These are phyloP conservation scores for Piedraia hortae DNA, from an alignment of 2,329 filamentous ascomycete species.

Conservation along the genomic window DNA sequence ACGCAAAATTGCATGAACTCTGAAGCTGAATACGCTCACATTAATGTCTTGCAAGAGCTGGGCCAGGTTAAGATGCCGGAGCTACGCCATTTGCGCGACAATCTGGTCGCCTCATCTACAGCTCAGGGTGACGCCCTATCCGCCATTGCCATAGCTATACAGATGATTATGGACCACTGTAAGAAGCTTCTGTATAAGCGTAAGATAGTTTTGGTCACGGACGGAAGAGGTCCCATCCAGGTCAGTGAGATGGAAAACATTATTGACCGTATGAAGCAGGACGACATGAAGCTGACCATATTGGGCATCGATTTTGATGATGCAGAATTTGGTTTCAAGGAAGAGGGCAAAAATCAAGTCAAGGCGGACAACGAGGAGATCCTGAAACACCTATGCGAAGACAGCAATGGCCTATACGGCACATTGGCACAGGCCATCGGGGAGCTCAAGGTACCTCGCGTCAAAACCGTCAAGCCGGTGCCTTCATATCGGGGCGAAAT, in stretches of 20 bases:
- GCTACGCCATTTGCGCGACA: conserved; percentile 33
- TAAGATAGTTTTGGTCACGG: conserved; percentile 62
- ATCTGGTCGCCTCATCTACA: conserved; percentile 39
- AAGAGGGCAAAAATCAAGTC: conserved; percentile 47
- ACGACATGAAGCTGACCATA: conserved; percentile 50
- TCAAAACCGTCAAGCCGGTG: conserved; percentile 51
- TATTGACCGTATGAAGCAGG: conserved; percentile 41
- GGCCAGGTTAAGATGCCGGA: conserved; percentile 42
- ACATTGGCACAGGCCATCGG: conserved; percentile 66
- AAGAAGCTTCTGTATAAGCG: conserved; percentile 60
- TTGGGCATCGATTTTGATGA: conserved; percentile 89
- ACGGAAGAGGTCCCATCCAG: conserved; percentile 47
- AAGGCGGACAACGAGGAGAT: conserved; percentile 54
- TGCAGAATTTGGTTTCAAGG: conserved; percentile 64
- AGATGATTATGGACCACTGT: conserved; percentile 59
- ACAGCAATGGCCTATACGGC: conserved; percentile 46
- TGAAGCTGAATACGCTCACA: conserved; percentile 51
- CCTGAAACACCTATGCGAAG: conserved; percentile 35
- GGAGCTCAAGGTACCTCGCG: conserved; percentile 46
- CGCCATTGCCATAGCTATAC: conserved; percentile 57
- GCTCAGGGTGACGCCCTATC: conserved; percentile 58
- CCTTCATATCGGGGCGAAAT: conserved; percentile 55
- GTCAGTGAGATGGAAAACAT: conserved; percentile 45
- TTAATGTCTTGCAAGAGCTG: conserved; percentile 39
- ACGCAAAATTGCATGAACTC: conserved; percentile 39